These are phyloP conservation scores for Litsea cubeba DNA, from an alignment of 164 flowering plant genomes.

Conservation along the genomic window DNA sequence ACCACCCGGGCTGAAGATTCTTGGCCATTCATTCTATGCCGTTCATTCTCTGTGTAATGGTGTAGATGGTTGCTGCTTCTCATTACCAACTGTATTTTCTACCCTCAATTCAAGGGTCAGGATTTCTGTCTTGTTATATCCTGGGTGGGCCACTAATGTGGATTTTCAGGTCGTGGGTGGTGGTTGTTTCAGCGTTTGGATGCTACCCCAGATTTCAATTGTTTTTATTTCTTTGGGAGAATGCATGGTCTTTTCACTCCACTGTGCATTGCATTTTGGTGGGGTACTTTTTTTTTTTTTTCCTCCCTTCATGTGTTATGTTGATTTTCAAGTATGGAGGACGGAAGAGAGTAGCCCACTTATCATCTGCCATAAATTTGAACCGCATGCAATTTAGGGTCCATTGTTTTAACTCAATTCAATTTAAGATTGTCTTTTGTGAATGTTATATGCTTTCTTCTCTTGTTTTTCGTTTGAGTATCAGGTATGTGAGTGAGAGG, in stretches of 20 bases:
- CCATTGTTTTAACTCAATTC: background rate
- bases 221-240: background rate
- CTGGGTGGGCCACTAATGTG: too few species aligned
- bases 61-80: too few species aligned
- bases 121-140: too few species aligned
- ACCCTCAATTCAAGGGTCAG: too few species aligned
- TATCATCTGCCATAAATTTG: too few species aligned
- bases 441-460: background rate
- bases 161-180: background rate
- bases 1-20: too few species aligned
- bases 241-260: background rate
- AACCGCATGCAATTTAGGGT: background rate
- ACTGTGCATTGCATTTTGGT: background rate
- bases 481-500: slow-evolving; percentile 66
- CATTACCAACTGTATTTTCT: too few species aligned
- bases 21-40: too few species aligned
- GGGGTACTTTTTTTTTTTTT: background rate
- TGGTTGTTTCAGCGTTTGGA: background rate
- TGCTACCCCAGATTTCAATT: background rate
- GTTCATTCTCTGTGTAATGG: background rate
- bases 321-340: background rate
- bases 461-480: background rate
- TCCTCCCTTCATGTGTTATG: background rate
- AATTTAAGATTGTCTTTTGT: background rate
- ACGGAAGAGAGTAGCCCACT: too few species aligned